Base-by-base conservation (phyloP, 2,329 filamentous ascomycete species). In the Pseudogymnoascus sp. region DNA sequence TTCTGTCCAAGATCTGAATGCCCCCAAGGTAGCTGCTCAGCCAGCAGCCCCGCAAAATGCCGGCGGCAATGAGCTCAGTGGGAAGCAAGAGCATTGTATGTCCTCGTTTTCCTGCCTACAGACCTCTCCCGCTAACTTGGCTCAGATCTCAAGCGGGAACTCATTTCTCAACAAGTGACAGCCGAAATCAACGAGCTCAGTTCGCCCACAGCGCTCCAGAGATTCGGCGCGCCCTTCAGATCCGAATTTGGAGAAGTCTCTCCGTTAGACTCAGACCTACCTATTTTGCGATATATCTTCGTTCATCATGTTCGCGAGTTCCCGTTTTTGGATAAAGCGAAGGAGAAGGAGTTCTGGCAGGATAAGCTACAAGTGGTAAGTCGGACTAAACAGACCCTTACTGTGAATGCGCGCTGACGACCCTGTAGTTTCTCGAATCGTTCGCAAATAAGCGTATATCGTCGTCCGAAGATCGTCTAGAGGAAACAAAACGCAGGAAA, bases 271-370 rank as follows among this genome's bases (percentile, higher is more conserved):
- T 97, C 93, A 1, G 93, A 97, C 70, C 82, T 99, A 28, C 95
- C 95, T 16, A 89, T 99, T 66, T 81, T 99, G 65, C 86, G 95
- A 67, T 97, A 95, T 78, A 96, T 99, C 72, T 99, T 99, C 73
- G 95, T 97, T 62, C 89, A 97, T 73, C 93, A 97, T 86, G 87
- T 99, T 64, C 91, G 95, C 71, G 96, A 97, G 71, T 99, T 99
- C 71, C 95, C 95, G 1, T 99, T 99, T 73, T 84, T 99, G 67
- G 92, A 99, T 76, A 91, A 96, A 80, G 95, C 95, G 21, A 89
- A 86, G 72, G 95, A 99, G 82, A 96, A 97, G 83, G 95, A 99
- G 77, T 99, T 99, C 72, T 99, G 95, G 95, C 95, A 99, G 78
- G 92, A 97, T 74, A 97, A 96, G 75, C 80, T 99, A 65, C 95